A percentile compares a stretch with the other conserved stretches of the same genome.
Conservation (phyloP, 2,329 filamentous ascomycete genomes). For the Emergomyces pasteurianus region DNA sequence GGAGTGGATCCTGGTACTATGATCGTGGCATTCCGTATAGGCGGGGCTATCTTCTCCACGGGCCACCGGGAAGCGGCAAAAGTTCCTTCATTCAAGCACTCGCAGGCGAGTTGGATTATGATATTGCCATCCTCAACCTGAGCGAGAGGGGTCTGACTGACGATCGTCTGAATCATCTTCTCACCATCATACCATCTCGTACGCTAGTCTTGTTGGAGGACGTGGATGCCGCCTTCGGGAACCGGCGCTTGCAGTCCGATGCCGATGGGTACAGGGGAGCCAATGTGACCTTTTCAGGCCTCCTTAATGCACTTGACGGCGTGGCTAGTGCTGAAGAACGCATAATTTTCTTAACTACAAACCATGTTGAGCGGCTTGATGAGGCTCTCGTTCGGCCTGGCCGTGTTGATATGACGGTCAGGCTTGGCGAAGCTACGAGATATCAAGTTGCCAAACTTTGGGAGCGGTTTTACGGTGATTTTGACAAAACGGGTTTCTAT, state of each 20-base stretch:
- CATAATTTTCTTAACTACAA: conserved; percentile 87
- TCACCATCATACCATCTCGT: conserved; percentile 72
- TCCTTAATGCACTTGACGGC: conserved; percentile 77
- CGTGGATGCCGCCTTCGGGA: conserved; percentile 80
- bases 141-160: conserved; percentile 85
- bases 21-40: conserved; percentile 92
- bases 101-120: conserved; percentile 83
- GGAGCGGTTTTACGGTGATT: conserved; percentile 86
- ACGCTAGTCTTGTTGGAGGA: conserved; percentile 80
- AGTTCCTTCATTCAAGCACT: conserved; percentile 93
- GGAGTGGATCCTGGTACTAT: conserved; percentile 73
- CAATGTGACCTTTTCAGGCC: conserved; percentile 85
- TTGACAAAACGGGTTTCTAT: conserved; percentile 52
- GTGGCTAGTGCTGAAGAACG: conserved; percentile 91
- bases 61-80: conserved; percentile 83
- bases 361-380: conserved; percentile 81
- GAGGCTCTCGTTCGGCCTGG: conserved; percentile 83
- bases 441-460: conserved; percentile 81
- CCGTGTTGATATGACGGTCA: conserved; percentile 83
- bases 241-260: conserved; percentile 58
- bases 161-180: conserved; percentile 71
- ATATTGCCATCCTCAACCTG: conserved; percentile 83
- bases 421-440: conserved; percentile 75
- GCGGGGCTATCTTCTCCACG: conserved; percentile 77
- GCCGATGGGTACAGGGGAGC: conserved; percentile 74